These are phyloP conservation scores for Candida qinlingensis DNA, from an alignment of 805 yeast genomes.

Conservation along the genomic window DNA sequence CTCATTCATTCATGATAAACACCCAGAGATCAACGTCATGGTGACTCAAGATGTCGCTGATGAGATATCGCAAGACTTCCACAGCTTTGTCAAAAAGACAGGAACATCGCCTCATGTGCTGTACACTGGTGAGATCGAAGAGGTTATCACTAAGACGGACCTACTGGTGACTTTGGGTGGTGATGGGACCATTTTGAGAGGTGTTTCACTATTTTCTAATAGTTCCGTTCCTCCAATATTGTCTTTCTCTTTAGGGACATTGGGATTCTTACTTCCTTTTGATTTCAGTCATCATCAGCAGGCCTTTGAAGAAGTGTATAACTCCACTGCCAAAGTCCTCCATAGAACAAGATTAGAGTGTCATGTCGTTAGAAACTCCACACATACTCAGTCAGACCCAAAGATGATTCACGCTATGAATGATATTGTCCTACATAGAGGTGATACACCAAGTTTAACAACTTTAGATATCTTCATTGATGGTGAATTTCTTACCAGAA, in stretches of 20 bases:
- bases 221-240: slow-evolving; percentile 80
- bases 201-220: slow-evolving; percentile 71
- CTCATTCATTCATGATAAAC: slow-evolving; percentile 49
- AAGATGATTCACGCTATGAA: slow-evolving; percentile 77
- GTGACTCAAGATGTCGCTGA: slow-evolving; percentile 69
- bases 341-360: slow-evolving; percentile 79
- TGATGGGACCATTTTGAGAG: slow-evolving; percentile 87
- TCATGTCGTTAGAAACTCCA: slow-evolving; percentile 40
- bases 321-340: slow-evolving; percentile 63
- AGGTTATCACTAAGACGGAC: slow-evolving; percentile 65
- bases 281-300: slow-evolving; percentile 57
- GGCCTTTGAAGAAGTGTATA: slow-evolving; percentile 63
- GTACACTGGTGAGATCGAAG: slow-evolving; percentile 53
- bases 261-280: slow-evolving; percentile 87
- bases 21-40: slow-evolving; percentile 74
- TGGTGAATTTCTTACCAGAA: slow-evolving; percentile 78
- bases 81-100: slow-evolving; percentile 18
- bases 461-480: slow-evolving; percentile 82
- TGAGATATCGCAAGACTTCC: slow-evolving; percentile 43
- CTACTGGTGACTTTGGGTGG: slow-evolving; percentile 89
- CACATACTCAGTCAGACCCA: slow-evolving; percentile 4
- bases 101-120: slow-evolving; percentile 35
- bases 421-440: slow-evolving; percentile 84
- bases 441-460: slow-evolving; percentile 80
- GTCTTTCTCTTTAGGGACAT: slow-evolving; percentile 83